Percentiles rank a stretch among this genome's conserved stretches.
Evolutionary conservation across 257 asterid genomes (phyloP).

Genomic region (Thymus quinquecostatus): DNA sequence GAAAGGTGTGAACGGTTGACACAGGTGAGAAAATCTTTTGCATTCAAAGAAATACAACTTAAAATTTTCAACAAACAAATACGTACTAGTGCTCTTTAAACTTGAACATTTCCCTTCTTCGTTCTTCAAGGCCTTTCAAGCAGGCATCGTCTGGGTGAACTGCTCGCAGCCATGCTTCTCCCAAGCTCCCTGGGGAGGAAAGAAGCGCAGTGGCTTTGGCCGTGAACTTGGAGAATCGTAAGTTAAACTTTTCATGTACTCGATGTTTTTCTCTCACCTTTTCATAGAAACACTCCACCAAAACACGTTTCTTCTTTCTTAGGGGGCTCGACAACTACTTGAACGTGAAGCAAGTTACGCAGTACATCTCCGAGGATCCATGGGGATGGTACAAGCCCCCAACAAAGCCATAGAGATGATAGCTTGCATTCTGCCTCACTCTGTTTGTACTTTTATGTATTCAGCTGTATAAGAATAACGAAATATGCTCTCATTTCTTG

Average conservation of each 20-base stretch:
- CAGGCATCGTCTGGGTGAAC: conserved; percentile 87
- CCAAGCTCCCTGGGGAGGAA: conserved; percentile 99
- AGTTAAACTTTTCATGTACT: neutral
- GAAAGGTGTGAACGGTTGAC: conserved; percentile 84
- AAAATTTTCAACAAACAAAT: too few relatives aligned
- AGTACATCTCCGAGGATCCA: conserved; percentile 50
- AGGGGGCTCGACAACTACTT: conserved; percentile 82
- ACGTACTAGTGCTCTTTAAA: neutral
- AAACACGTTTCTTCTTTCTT: conserved; percentile 16
- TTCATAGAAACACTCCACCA: neutral
- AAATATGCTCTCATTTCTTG: conserved; percentile 12
- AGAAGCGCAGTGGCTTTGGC: conserved; percentile 94
- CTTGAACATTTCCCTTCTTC: neutral
- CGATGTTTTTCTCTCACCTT: too few relatives aligned
- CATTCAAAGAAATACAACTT: neutral
- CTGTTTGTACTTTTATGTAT: neutral
- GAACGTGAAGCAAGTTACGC: conserved; percentile 76
- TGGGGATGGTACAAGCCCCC: conserved; percentile 82
- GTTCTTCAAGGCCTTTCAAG: conserved; percentile 74
- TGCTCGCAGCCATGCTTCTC: conserved; percentile 96
- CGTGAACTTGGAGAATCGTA: conserved; percentile 98
- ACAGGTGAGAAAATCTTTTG: conserved; percentile 49
- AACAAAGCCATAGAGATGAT: conserved; percentile 42
- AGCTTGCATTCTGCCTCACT: neutral
- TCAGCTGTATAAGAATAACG: conserved; percentile 2